A percentile compares a stretch with the other conserved stretches of the same genome.
These are phyloP conservation scores for Fraxinus excelsior DNA, from an alignment of 257 asterid genomes.

Conservation along the genomic window DNA sequence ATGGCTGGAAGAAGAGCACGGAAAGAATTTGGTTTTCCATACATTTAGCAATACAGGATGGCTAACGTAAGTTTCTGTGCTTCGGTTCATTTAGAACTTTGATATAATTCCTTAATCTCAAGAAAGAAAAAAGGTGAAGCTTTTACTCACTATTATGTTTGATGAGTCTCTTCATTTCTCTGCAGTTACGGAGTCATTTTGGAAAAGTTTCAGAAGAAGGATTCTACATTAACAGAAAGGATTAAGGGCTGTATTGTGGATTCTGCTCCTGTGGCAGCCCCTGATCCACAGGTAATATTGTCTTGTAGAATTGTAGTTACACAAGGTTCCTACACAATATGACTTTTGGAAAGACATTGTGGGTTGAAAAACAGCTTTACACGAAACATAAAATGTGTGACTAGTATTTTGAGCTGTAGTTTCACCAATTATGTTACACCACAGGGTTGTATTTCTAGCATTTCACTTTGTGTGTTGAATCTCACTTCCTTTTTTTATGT, in stretches of 20 bases:
- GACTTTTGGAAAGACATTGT: neutral
- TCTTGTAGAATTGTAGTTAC: constrained; percentile 13
- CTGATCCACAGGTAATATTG: constrained; percentile 81
- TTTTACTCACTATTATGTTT: constrained; percentile 13
- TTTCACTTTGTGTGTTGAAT: neutral
- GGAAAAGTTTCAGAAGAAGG: constrained; percentile 77
- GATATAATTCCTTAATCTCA: neutral
- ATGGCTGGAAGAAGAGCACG: constrained; percentile 90
- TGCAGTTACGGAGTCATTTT: constrained; percentile 81
- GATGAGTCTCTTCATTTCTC: constrained; percentile 23
- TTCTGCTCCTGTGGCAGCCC: constrained; percentile 88
- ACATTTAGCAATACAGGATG: constrained; percentile 95
- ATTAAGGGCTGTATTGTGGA: constrained; percentile 88
- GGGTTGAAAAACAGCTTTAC: neutral
- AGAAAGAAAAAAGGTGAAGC: neutral
- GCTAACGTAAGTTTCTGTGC: constrained; percentile 67
- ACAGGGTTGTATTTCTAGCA: neutral
- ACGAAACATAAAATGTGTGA: neutral
- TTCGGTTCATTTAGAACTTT: neutral
- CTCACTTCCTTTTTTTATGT: neutral
- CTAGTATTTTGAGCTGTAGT: neutral
- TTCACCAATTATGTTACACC: neutral
- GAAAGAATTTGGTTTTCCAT: constrained; percentile 83
- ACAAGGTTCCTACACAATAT: constrained; percentile 2
- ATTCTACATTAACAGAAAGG: constrained; percentile 53